Base-by-base conservation (phyloP, 768 basidiomycete genomes). In the Neoboletus magnificus region DNA sequence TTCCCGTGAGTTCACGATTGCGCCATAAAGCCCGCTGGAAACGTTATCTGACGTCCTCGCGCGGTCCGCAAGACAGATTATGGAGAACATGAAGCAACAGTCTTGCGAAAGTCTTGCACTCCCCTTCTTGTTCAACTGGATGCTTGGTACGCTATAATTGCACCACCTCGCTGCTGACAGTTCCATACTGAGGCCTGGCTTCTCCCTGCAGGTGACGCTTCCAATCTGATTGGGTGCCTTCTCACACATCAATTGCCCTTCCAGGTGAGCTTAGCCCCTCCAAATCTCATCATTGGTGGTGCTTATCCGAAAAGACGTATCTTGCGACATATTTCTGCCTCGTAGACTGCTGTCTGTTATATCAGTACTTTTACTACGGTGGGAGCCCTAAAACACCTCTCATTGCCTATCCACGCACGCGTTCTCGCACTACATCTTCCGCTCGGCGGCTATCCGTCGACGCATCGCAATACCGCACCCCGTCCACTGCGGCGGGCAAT, bases 211-310 rank as follows among this genome's bases (percentile, higher is more conserved):
- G 96, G 96, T 47, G 97, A 99, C 73, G 76, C 89, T 23, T 93
- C 94, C 20, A 98, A 98, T 71, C 80, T 98, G 30, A 71, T 98
- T 55, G 95, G 93, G 11, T 94, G 93, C 68, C 74, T 98, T 56
- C 77, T 99, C 52, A 98, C 97, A 3, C 82, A 88, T 63, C 97
- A 98, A 67, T 79, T 97, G 16, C 93, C 93, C 22, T 98, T 99
- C 71, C 96, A 98, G 74, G 93, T 92, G 70, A 63, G 82, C 66
- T 8, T 18, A 0, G 13, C 44, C 50, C 29, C 35, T 44, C 36
- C 54, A 45, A 35, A 16, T 22, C 20, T 37, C 48, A 25, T 48
- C 52, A 20, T 49, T 23, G 62, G 61, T 33, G 41, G 43, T 57
- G 47, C 50, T 15, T 33, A 46, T 41, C 51, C 47, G 22, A 6